Percentiles rank a stretch among this genome's conserved stretches.
Conservation (phyloP, 371 early-diverging fungal species). For the Neoconidiobolus thromboides region DNA sequence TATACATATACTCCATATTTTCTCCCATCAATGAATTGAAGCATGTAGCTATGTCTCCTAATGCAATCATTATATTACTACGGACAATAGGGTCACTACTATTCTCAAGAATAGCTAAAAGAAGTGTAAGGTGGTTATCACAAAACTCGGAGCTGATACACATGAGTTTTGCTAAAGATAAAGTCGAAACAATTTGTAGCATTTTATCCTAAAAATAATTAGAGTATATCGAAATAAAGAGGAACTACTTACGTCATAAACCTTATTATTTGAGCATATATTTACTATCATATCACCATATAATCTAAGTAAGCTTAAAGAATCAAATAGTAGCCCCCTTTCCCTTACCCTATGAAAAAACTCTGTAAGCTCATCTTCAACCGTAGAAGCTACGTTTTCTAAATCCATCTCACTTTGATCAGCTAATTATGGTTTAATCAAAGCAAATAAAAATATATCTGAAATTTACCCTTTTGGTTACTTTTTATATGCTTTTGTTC, state of each 20-base stretch:
- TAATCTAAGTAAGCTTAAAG: conserved; percentile 44
- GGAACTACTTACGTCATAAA: conserved; percentile 41
- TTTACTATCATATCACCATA: conserved; percentile 67
- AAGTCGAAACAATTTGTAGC: conserved; percentile 61
- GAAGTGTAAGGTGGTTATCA: conserved; percentile 70
- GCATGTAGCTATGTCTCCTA: conserved; percentile 84
- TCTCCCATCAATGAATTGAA: conserved; percentile 89
- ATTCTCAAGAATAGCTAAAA: conserved; percentile 75
- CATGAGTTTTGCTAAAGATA: conserved; percentile 87
- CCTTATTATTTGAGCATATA: conserved; percentile 59
- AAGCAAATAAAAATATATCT: too few species aligned
- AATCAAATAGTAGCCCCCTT: conserved; percentile 67
- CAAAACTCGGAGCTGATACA: conserved; percentile 86
- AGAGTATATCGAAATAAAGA: background rate
- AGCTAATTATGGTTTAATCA: background rate
- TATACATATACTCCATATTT: conserved; percentile 80
- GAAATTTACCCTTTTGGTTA: background rate
- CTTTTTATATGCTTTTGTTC: conserved; percentile 51
- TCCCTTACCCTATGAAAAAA: conserved; percentile 68
- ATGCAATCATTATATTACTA: conserved; percentile 62
- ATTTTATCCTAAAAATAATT: conserved; percentile 34
- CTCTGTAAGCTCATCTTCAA: conserved; percentile 90
- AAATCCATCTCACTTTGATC: conserved; percentile 43
- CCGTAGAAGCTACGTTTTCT: conserved; percentile 76
- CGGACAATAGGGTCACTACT: conserved; percentile 57